Conservation (phyloP, 2,329 filamentous ascomycete genomes). For the Atkinsonella hypoxylon region DNA sequence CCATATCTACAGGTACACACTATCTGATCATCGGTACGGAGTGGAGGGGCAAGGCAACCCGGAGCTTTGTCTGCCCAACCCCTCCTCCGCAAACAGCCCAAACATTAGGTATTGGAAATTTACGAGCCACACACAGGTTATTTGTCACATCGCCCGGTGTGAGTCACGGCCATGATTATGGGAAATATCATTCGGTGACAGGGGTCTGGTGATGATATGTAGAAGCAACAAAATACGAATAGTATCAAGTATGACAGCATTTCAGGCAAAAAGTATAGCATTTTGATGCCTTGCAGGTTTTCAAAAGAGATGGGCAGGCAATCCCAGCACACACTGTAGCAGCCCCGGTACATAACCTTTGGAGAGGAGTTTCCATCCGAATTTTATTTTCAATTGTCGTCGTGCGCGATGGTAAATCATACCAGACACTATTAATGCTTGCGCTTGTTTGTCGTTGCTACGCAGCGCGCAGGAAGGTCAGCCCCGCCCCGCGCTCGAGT, state of each 20-base stretch:
- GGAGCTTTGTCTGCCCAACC: constrained; percentile 16
- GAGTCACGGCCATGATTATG: constrained; percentile 12
- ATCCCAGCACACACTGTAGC: too few relatives aligned
- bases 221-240: not conserved
- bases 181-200: not conserved
- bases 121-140: too few relatives aligned
- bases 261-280: too few relatives aligned
- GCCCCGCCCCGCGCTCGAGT: not conserved
- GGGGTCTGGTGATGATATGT: not conserved
- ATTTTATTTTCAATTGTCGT: not conserved
- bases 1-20: constrained; percentile 12
- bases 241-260: too few relatives aligned
- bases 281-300: too few relatives aligned
- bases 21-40: constrained; percentile 17
- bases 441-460: not conserved
- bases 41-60: constrained; percentile 5
- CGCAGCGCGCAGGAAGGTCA: not conserved
- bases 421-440: not conserved
- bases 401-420: not conserved
- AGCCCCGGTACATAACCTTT: too few relatives aligned
- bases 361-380: too few relatives aligned
- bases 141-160: constrained; percentile 10
- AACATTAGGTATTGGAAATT: too few relatives aligned
- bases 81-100: constrained; percentile 9
- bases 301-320: not conserved